These are phyloP conservation scores for Tricholomella constricta DNA, from an alignment of 768 basidiomycete species.

Conservation along the genomic window DNA sequence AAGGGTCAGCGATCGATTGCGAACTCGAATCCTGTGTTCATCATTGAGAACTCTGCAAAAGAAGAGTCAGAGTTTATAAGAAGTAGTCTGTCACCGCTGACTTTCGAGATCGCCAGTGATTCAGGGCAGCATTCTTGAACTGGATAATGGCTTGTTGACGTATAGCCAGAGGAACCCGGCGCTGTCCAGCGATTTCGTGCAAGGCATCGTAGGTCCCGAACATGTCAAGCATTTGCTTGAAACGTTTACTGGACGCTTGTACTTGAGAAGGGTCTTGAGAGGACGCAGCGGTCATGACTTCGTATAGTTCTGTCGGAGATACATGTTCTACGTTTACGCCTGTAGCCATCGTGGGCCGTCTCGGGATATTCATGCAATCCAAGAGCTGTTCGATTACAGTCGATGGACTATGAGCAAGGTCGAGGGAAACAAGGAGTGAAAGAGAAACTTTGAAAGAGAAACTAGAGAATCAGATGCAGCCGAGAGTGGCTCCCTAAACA, in stretches of 20 bases:
- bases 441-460: background rate
- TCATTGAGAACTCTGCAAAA: conserved; percentile 62
- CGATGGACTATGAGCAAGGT: background rate
- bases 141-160: conserved; percentile 86
- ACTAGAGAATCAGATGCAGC: conserved; percentile 6
- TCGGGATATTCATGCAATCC: conserved; percentile 28
- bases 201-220: conserved; percentile 72
- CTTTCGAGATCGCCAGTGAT: conserved; percentile 82
- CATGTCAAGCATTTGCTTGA: conserved; percentile 69
- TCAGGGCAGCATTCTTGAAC: conserved; percentile 78
- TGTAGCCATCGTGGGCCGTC: conserved; percentile 27
- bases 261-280: conserved; percentile 69
- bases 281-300: conserved; percentile 65
- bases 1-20: conserved; percentile 63
- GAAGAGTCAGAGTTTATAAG: conserved; percentile 5
- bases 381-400: background rate
- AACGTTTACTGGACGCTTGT: conserved; percentile 51
- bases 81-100: conserved; percentile 30
- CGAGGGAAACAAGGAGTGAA: background rate
- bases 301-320: conserved; percentile 64
- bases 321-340: conserved; percentile 45
- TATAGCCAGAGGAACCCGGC: conserved; percentile 59
- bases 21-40: conserved; percentile 66
- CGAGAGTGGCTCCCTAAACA: conserved; percentile 23
- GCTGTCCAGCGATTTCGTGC: conserved; percentile 70